Evolutionary conservation across 2,329 filamentous ascomycete species (phyloP), one percentile per base, ranked within the genome.

Genomic region (Diaporthe citriasiana): DNA sequence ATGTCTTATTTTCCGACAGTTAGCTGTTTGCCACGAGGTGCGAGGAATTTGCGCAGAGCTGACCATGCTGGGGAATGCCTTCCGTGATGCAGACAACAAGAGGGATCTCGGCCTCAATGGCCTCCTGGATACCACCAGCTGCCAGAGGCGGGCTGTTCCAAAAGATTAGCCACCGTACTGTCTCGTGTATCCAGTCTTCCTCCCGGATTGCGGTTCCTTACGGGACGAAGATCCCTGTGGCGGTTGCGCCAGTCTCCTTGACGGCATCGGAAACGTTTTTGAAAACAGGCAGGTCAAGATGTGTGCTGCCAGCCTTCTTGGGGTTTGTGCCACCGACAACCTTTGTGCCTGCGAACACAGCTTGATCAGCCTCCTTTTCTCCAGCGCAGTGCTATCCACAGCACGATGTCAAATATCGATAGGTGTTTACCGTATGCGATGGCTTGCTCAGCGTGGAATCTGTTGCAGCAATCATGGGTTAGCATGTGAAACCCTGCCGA

Each of bases 261-360:
- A 97, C 91, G 77, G 94, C 97, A 72, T 99, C 95, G 79, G 87
- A 86, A 79, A 99, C 97, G 80, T 90, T 96, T 81, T 91, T 94
- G 86, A 98, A 99, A 82, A 99, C 97, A 75, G 97, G 97, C 79
- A 93, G 93, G 83, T 92, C 95, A 77, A 99, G 92, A 86, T 99
- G 97, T 83, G 91, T 93, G 81, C 91, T 87, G 82, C 97, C 97
- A 78, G 97, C 97, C 89, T 99, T 99, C 91, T 98, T 98, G 83
- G 97, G 97, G 89, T 98, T 98, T 82, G 96, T 98, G 83, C 97
- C 97, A 85, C 97, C 97, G 79, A 99, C 95, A 79, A 99, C 95
- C 84, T 98, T 96, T 81, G 97, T 99, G 84, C 96, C 95, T 97
- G 77, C 56, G 55, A 51, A 70, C 47, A 38, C 65, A 75, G 33